These are phyloP conservation scores for Pythium aristosporum DNA, from an alignment of 352 stramenopile genomes.

Conservation along the genomic window DNA sequence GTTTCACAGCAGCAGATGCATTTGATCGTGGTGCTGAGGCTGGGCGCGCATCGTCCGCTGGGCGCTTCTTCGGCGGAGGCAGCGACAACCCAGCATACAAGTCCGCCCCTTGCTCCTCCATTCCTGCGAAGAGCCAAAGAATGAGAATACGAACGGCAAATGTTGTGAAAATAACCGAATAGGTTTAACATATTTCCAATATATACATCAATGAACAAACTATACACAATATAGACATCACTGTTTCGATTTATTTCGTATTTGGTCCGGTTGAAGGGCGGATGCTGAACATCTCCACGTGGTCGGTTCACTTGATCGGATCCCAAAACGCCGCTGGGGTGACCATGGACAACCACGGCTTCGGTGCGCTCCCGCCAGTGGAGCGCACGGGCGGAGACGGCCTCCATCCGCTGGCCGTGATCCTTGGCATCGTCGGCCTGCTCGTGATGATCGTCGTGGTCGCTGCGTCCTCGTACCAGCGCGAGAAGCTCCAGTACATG, in stretches of 20 bases:
- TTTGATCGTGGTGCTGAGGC: not conserved
- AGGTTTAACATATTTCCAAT: not conserved
- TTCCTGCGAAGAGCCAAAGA: not conserved
- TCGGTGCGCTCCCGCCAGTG: constrained; percentile 7
- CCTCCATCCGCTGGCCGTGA: constrained; percentile 71
- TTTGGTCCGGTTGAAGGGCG: constrained; percentile 6
- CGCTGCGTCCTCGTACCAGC: constrained; percentile 72
- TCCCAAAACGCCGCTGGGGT: not conserved
- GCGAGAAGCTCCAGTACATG: constrained; percentile 78
- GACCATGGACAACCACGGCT: not conserved
- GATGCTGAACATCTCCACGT: constrained; percentile 21
- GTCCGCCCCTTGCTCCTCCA: constrained; percentile 26
- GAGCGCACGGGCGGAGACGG: not conserved
- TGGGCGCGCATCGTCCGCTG: not conserved
- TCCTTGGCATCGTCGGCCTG: constrained; percentile 54
- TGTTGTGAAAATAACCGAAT: not conserved
- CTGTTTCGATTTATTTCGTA: not conserved
- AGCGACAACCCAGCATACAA: constrained; percentile 58
- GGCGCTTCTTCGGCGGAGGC: constrained; percentile 49
- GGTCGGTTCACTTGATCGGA: constrained; percentile 1
- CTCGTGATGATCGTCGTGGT: constrained; percentile 67
- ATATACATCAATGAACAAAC: not conserved
- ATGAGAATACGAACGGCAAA: not conserved
- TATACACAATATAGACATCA: not conserved
- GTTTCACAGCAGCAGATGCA: not conserved